Base-by-base conservation (phyloP, 2,329 filamentous ascomycete genomes). In the Cordyceps sp. region DNA sequence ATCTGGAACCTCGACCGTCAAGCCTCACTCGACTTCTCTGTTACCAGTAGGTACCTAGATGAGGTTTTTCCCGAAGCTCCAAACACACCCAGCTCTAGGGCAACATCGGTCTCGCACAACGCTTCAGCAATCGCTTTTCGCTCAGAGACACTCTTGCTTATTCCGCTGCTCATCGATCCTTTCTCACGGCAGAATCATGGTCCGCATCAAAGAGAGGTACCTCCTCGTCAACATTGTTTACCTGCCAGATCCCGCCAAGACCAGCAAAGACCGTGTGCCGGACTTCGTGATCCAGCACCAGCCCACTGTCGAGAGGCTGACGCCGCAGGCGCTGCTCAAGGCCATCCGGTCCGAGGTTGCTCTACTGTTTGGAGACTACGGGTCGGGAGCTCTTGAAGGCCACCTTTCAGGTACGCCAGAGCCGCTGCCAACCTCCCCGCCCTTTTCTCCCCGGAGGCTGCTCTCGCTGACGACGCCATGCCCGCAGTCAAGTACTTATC, bases 401-500 rank as follows among this genome's bases (percentile, higher is more conserved):
- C 75, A 71, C 36, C 56, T 93, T 6, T 69, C 72, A 47, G 69
- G 84, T 84, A 56, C 37, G 50, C n/a, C n/a, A n/a, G 25, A 14
- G 20, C 23, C 4, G 16, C 15, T 12, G 1, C 10, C 16, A n/a
- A n/a, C n/a, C n/a, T n/a, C n/a, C n/a, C n/a, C 20, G 35, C 10
- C 29, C n/a, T 30, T 21, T 13, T 28, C 16, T 21, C 26, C 13
- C 10, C 14, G 12, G 9, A 1, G 15, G 14, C 6, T 9, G 10
- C 3, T 6, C 15, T 31, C 30, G 21, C 36, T 41, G 20, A 38
- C 14, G n/a, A 4, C 10, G 26, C 26, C 12, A n/a, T n/a, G n/a
- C n/a, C n/a, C n/a, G n/a, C 41, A 88, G 83, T 98, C 33, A 93
- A 93, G 62, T 98, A 98, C 53, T 66, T 92, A 32, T 93, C 85